Conservation (phyloP, 2,329 filamentous ascomycete species). For the Neodidymelliopsis sp. region DNA sequence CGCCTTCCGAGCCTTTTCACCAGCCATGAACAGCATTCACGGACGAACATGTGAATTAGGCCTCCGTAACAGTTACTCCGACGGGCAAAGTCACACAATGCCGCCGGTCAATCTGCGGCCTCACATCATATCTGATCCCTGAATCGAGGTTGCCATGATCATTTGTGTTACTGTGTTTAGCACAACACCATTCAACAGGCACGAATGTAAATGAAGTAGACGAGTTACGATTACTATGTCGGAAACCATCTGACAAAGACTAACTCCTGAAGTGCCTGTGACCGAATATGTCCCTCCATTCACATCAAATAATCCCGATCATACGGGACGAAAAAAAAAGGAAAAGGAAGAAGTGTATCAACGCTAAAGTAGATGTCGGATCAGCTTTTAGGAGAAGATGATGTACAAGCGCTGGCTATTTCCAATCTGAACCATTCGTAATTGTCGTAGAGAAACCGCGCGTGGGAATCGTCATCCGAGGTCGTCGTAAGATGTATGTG, state of each 20-base stretch:
- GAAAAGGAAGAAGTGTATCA: constrained; percentile 26
- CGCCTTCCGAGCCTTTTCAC: constrained; percentile 28
- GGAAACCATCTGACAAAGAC: constrained; percentile 9
- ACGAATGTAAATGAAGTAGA: background rate
- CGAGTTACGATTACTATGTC: constrained; percentile 16
- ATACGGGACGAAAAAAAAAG: constrained; percentile 13
- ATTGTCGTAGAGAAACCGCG: constrained; percentile 27
- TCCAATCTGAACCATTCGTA: constrained; percentile 41
- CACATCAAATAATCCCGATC: background rate
- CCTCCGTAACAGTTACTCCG: background rate
- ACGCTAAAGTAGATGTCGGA: constrained; percentile 32
- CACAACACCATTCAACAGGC: too few species aligned
- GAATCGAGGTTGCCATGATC: too few species aligned
- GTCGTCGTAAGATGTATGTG: constrained; percentile 29
- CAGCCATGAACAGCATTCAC: constrained; percentile 4
- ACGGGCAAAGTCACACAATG: background rate
- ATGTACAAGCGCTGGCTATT: constrained; percentile 30
- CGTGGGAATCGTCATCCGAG: constrained; percentile 31
- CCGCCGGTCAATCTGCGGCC: too few species aligned
- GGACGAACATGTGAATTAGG: constrained; percentile 9
- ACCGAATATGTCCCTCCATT: constrained; percentile 6
- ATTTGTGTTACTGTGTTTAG: too few species aligned
- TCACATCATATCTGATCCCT: too few species aligned
- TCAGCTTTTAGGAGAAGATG: constrained; percentile 38
- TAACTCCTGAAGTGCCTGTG: constrained; percentile 16